phyloP scores from a whole-genome alignment of 306 rosid species.

The Erythrophleum fordii region DNA sequence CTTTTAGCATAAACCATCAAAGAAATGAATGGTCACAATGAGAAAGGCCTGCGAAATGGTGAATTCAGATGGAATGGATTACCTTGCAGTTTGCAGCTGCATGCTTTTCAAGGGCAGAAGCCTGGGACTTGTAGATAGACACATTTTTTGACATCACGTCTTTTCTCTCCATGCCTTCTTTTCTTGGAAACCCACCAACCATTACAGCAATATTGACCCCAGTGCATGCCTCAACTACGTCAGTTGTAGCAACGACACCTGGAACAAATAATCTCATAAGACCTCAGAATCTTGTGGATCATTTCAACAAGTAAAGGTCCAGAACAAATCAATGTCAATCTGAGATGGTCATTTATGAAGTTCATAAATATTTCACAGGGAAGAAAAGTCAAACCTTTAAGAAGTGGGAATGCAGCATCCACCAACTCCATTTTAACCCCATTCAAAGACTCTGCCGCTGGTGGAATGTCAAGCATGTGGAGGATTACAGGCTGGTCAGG shows the following conservation, averaged over 20 bases:
- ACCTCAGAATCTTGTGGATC: conserved; percentile 13
- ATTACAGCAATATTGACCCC: conserved; percentile 88
- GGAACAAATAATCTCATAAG: conserved; percentile 32
- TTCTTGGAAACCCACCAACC: conserved; percentile 99
- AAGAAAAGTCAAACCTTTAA: conserved; percentile 57
- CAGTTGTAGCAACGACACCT: conserved; percentile 99
- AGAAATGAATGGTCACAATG: background rate
- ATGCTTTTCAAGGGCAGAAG: conserved; percentile 92
- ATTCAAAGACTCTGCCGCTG: conserved; percentile 92
- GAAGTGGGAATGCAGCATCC: conserved; percentile 94
- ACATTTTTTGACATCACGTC: conserved; percentile 97
- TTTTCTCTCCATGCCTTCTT: conserved; percentile 99
- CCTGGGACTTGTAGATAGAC: conserved; percentile 93
- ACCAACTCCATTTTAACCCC: conserved; percentile 95
- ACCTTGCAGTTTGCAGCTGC: conserved; percentile 99
- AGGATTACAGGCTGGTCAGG: conserved; percentile 93
- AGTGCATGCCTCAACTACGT: conserved; percentile 93
- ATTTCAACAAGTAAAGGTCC: background rate
- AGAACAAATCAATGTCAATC: background rate
- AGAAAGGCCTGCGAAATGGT: background rate
- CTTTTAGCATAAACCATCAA: background rate
- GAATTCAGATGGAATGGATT: background rate
- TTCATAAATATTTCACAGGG: conserved; percentile 1
- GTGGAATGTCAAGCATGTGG: conserved; percentile 91
- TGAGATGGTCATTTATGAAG: background rate